Evolutionary conservation across 164 flowering plant genomes (phyloP).

Genomic region (Echeveria elegans): DNA sequence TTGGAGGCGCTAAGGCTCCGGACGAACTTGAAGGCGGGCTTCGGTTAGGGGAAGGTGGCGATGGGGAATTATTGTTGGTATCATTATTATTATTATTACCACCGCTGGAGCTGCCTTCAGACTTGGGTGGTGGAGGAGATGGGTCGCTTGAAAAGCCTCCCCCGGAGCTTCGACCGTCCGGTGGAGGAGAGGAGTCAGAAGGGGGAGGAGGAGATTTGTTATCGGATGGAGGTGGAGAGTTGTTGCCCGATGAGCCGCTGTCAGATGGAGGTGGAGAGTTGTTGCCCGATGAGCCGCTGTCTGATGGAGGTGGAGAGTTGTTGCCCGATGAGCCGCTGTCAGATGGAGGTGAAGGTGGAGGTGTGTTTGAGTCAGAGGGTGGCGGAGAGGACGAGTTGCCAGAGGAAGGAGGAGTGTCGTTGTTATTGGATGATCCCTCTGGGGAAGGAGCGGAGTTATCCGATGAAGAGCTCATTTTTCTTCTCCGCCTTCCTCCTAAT

Average conservation of each 20-base stretch:
- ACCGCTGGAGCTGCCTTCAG: neutral
- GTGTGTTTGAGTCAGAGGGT: too few relatives aligned
- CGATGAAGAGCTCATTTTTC: neutral
- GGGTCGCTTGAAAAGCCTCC: too few relatives aligned
- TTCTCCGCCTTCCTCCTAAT: slow-evolving; percentile 3
- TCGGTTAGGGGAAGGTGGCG: neutral
- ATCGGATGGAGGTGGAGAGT: too few relatives aligned
- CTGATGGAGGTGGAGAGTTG: too few relatives aligned
- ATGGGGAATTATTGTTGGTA: too few relatives aligned
- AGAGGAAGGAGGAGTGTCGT: neutral
- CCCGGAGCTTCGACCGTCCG: neutral
- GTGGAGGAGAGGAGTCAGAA: neutral
- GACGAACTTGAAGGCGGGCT: slow-evolving; percentile 13
- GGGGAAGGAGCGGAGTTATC: neutral
- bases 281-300: too few relatives aligned
- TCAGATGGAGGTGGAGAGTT: too few relatives aligned
- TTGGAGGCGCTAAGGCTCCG: neutral
- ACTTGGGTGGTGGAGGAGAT: neutral
- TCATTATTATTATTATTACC: too few relatives aligned
- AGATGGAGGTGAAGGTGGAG: too few relatives aligned
- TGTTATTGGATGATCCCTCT: neutral
- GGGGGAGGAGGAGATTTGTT: neutral
- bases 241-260: too few relatives aligned
- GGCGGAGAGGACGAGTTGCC: neutral
- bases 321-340: too few relatives aligned